Evolutionary conservation across 2,329 filamentous ascomycete species (phyloP), one percentile per base, ranked within the genome.

Genomic region (Beauveria caledonica): DNA sequence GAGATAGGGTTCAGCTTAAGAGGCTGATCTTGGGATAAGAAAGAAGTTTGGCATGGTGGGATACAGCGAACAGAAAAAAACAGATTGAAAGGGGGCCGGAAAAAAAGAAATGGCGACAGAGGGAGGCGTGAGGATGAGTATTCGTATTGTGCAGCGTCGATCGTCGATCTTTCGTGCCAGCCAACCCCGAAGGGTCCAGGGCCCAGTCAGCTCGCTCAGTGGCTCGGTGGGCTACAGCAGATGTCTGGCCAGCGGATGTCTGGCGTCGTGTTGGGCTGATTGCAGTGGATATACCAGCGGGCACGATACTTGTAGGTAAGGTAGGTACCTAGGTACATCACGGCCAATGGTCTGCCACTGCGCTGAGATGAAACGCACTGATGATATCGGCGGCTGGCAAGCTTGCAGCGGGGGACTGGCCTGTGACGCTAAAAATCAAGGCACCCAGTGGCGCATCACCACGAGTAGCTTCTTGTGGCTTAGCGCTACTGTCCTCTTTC

Each of bases 21-120:
- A 49, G 21, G n/a, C 9, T 19, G 45, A 40, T 39, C 8, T 5
- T 23, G 3, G 29, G 8, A 29, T n/a, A 11, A 19, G 25, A 40
- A 21, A 45, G 40, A 57, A 25, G 2, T 5, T 15, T 2, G 19
- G 10, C 40, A 17, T 50, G 25, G 19, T 4, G 27, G 17, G 6
- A 23, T 19, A 6, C 9, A 44, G 15, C 29, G n/a, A 36, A 10
- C 1, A 25, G 15, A 29, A 50, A 42, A 46, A 25, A 48, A 19
- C 19, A 10, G n/a, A 25, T 23, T 23, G 21, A 3, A 51, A 5
- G 13, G 46, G 33, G 36, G 29, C 11, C 11, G 11, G 25, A 53
- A 46, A 44, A 49, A 1, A 46, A 11, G 23, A 45, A 53, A 59
- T 59, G 57, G 53, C 57, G 57, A 53, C 49, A 53, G 23, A 53